Conservation (phyloP, 2,329 filamentous ascomycete species). For the Epichloe sp. region DNA sequence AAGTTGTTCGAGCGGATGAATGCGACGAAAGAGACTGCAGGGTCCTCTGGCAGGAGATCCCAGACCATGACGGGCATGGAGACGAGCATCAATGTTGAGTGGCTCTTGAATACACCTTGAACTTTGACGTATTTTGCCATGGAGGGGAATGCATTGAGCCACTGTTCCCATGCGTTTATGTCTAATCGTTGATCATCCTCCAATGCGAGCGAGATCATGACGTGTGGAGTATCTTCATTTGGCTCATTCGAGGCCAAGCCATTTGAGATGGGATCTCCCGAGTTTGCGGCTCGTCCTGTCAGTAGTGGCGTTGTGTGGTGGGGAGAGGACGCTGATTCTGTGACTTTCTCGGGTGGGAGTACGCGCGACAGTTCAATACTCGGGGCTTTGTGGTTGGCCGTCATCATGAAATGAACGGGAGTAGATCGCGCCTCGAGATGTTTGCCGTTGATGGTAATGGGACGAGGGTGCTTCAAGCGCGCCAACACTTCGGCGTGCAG, state of each 20-base stretch:
- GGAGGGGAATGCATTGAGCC: slow-evolving; percentile 41
- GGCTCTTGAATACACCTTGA: slow-evolving; percentile 48
- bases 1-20: slow-evolving; percentile 48
- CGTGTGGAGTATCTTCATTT: slow-evolving; percentile 43
- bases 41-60: slow-evolving; percentile 45
- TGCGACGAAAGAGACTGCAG: slow-evolving; percentile 43
- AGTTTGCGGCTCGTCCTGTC: slow-evolving; percentile 15
- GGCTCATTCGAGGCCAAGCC: slow-evolving; percentile 28
- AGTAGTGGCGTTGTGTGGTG: slow-evolving; percentile 9
- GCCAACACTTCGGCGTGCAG: slow-evolving; percentile 46
- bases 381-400: slow-evolving; percentile 42
- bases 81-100: slow-evolving; percentile 43
- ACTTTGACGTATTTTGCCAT: slow-evolving; percentile 48
- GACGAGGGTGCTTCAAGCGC: slow-evolving; percentile 45
- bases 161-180: slow-evolving; percentile 45
- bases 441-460: slow-evolving; percentile 43
- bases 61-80: slow-evolving; percentile 47
- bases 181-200: slow-evolving; percentile 44
- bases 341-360: slow-evolving; percentile 11
- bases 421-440: slow-evolving; percentile 45
- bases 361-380: slow-evolving; percentile 41
- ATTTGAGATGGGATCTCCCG: slow-evolving; percentile 10
- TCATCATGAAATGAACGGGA: slow-evolving; percentile 52
- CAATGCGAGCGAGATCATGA: slow-evolving; percentile 46
- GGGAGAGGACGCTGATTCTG: slow-evolving; percentile 14